phyloP scores from a whole-genome alignment of 768 basidiomycete species.

The Lyophyllum shimeji region DNA sequence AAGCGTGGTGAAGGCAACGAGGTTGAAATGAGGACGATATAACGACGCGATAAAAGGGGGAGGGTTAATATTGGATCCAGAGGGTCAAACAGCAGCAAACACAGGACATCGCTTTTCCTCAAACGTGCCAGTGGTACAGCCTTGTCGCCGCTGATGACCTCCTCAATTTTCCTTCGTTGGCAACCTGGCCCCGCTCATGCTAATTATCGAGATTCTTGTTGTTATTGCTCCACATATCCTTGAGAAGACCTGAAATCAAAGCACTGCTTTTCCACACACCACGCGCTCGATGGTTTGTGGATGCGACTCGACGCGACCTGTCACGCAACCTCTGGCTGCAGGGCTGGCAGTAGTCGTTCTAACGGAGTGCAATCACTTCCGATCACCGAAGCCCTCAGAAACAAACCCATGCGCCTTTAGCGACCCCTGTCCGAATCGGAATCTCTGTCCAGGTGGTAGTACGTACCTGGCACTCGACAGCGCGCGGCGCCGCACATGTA shows the following conservation, averaged over 20 bases:
- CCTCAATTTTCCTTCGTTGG: neutral
- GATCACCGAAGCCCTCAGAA: neutral
- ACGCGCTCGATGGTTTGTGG: neutral
- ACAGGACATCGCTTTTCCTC: constrained; percentile 17
- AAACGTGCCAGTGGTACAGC: constrained; percentile 17
- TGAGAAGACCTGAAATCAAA: neutral
- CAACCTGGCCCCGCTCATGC: neutral
- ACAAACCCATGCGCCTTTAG: neutral
- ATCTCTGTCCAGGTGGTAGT: too few species aligned
- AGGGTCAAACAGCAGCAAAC: constrained; percentile 31
- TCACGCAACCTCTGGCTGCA: too few species aligned
- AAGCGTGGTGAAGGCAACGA: constrained; percentile 23
- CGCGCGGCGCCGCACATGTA: too few species aligned
- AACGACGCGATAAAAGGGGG: constrained; percentile 5
- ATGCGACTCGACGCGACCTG: neutral
- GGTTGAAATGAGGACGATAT: constrained; percentile 9
- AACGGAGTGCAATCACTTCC: too few species aligned
- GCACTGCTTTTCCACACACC: neutral
- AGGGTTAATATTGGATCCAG: constrained; percentile 21
- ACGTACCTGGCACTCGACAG: too few species aligned
- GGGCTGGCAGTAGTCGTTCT: too few species aligned
- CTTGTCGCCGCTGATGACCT: constrained; percentile 4
- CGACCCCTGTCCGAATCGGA: too few species aligned
- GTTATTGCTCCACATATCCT: neutral
- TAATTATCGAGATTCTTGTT: neutral